Evolutionary conservation across 345 rosid species (phyloP).

Genomic region (Citrus trifoliata): DNA sequence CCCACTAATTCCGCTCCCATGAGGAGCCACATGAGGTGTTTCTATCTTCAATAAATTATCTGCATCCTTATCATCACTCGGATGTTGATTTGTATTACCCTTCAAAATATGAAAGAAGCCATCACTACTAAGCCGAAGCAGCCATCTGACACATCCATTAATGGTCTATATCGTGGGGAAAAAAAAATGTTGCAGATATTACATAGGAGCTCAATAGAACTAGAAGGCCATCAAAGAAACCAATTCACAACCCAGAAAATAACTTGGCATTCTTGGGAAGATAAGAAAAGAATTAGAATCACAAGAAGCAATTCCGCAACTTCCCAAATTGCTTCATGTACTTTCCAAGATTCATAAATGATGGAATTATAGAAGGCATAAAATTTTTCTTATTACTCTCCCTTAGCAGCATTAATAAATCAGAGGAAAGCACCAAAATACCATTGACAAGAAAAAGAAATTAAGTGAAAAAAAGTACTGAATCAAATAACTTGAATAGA

Average conservation of each 20-base stretch:
- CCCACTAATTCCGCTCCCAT: slow-evolving; percentile 53
- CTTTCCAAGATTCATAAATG: background rate
- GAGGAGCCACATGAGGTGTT: slow-evolving; percentile 38
- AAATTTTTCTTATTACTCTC: background rate
- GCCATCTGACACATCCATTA: slow-evolving; percentile 28
- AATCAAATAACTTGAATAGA: background rate
- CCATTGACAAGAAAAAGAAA: background rate
- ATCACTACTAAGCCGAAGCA: slow-evolving; percentile 33
- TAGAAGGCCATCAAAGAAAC: background rate
- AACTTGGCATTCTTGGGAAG: background rate
- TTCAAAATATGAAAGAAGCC: slow-evolving; percentile 46
- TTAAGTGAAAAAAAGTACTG: background rate
- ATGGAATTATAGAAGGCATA: background rate
- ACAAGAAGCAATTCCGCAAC: background rate
- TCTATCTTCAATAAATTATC: slow-evolving; percentile 43
- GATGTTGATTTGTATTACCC: slow-evolving; percentile 38
- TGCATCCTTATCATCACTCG: slow-evolving; percentile 32
- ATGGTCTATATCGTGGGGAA: slow-evolving; percentile 11
- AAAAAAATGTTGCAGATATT: slow-evolving; percentile 17
- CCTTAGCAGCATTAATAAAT: background rate
- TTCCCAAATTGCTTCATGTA: background rate
- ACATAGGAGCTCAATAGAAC: slow-evolving; percentile 1
- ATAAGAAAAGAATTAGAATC: background rate
- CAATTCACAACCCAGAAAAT: background rate
- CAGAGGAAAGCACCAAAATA: background rate